phyloP scores from a whole-genome alignment of 768 basidiomycete species.

The Termitomyces sp. region DNA sequence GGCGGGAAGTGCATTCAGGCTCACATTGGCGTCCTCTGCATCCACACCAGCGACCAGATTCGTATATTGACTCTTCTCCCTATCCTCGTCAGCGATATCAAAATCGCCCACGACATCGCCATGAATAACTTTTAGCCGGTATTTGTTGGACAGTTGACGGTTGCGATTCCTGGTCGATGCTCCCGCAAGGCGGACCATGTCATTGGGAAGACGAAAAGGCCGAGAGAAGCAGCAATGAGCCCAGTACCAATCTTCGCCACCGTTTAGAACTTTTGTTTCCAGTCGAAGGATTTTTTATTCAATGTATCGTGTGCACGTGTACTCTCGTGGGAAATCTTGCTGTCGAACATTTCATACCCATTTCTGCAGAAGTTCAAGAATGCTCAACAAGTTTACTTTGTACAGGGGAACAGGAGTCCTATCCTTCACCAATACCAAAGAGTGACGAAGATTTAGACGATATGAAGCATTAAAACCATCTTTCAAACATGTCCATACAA shows the following conservation, averaged over 20 bases:
- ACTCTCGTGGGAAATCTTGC: background rate
- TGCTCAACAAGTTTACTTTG: too few species aligned
- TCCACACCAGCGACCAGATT: conserved; percentile 82
- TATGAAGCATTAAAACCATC: too few species aligned
- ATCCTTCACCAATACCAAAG: background rate
- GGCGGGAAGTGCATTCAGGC: conserved; percentile 35
- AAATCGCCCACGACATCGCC: conserved; percentile 79
- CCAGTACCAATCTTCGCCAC: conserved; percentile 4
- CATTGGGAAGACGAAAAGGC: conserved; percentile 54
- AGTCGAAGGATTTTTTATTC: background rate
- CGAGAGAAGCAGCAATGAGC: conserved; percentile 5
- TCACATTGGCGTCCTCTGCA: conserved; percentile 90
- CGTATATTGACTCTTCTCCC: conserved; percentile 72
- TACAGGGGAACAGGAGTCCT: background rate
- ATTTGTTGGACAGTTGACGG: conserved; percentile 83
- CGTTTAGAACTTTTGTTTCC: conserved; percentile 10
- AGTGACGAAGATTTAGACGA: background rate
- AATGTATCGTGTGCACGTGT: background rate
- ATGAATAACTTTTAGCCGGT: conserved; percentile 77
- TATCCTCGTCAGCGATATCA: conserved; percentile 80
- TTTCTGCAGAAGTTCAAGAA: too few species aligned
- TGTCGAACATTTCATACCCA: background rate
- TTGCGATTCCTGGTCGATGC: conserved; percentile 73
- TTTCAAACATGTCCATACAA: background rate
- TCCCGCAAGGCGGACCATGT: conserved; percentile 80